Conservation (phyloP, 176 grass and related monocot genomes). For the Zizania latifolia region DNA sequence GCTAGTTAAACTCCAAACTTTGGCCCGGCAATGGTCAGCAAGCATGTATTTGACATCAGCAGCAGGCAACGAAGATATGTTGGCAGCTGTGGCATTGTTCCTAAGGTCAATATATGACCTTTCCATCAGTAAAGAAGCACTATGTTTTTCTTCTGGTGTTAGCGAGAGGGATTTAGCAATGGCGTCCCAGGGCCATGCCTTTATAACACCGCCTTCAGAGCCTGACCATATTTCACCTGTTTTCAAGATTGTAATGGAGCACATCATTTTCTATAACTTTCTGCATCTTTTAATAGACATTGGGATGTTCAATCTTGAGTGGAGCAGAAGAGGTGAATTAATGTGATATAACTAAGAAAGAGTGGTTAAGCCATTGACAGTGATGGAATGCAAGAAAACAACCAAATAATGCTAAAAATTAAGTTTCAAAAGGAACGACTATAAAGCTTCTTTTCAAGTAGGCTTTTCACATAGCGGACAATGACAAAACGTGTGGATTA, state of each 20-base stretch:
- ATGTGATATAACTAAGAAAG: background rate
- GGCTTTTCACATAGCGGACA: background rate
- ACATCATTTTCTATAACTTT: constrained; percentile 15
- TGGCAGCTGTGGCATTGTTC: constrained; percentile 60
- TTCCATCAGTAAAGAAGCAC: constrained; percentile 60
- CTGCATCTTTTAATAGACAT: background rate
- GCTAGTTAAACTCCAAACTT: constrained; percentile 78
- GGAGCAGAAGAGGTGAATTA: background rate
- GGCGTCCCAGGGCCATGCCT: constrained; percentile 83
- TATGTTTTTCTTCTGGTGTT: constrained; percentile 58
- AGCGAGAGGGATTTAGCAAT: constrained; percentile 72
- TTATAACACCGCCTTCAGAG: constrained; percentile 76
- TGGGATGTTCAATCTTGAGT: background rate
- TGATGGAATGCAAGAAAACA: background rate
- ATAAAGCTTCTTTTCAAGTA: constrained; percentile 1
- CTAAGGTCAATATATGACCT: constrained; percentile 70
- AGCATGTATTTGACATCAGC: constrained; percentile 71
- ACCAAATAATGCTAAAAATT: background rate
- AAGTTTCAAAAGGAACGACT: background rate
- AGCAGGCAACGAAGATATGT: constrained; percentile 59
- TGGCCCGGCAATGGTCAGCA: constrained; percentile 56
- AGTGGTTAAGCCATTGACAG: background rate
- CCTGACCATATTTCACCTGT: constrained; percentile 98
- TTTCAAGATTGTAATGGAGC: constrained; percentile 43
- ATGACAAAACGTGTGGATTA: background rate